Percentiles rank a stretch among this genome's conserved stretches.
phyloP scores from a whole-genome alignment of 768 basidiomycete species.

The Phanerodontia chrysosporium region DNA sequence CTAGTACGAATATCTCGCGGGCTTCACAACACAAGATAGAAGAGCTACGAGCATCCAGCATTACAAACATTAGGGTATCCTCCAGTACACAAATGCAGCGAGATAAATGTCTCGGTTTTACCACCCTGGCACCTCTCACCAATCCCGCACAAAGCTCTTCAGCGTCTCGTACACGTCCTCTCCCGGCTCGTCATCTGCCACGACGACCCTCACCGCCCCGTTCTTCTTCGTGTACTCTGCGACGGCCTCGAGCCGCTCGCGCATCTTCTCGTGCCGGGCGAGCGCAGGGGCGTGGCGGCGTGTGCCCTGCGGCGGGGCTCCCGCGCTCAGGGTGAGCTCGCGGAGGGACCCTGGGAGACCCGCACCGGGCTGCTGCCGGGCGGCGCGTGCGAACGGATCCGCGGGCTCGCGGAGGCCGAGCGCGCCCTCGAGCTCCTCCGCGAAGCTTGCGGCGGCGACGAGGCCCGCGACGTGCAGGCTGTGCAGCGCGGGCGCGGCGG shows the following conservation, averaged over 20 bases:
- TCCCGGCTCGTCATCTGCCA: background rate
- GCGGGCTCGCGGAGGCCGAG: slow-evolving; percentile 4
- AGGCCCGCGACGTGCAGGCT: slow-evolving; percentile 41
- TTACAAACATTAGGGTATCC: no score
- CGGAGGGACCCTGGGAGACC: slow-evolving; percentile 5
- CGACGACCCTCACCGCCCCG: background rate
- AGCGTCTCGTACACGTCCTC: background rate
- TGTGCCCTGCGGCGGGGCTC: background rate
- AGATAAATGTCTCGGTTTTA: background rate
- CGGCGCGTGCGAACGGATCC: background rate
- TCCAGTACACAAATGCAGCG: background rate
- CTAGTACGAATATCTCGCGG: background rate
- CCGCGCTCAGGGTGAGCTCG: slow-evolving; percentile 5
- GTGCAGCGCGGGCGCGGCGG: slow-evolving; percentile 36
- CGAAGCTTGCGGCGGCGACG: slow-evolving; percentile 37
- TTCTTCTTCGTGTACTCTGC: background rate
- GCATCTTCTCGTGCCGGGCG: slow-evolving; percentile 5
- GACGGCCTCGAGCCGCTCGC: background rate
- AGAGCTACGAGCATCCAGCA: no score
- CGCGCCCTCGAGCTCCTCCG: slow-evolving; percentile 33
- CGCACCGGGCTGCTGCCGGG: background rate
- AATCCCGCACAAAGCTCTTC: background rate
- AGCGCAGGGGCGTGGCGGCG: background rate
- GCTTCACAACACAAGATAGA: background rate
- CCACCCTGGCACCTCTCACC: background rate